Conservation (phyloP, 2,329 filamentous ascomycete species). For the Xylaria sp. region DNA sequence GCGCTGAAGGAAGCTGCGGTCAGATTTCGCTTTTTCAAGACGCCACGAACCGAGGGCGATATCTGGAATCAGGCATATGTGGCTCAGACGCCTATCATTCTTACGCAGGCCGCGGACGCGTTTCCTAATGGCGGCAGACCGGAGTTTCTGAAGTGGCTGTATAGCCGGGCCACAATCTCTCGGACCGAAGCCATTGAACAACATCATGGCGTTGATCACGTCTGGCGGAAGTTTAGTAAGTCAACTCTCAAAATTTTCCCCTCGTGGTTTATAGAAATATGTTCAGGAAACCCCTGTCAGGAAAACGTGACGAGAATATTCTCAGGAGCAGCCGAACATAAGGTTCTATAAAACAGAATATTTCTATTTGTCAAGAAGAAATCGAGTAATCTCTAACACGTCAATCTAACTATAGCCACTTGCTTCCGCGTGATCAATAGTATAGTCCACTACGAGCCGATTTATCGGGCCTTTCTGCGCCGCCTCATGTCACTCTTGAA, state of each 20-base stretch:
- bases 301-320: not conserved
- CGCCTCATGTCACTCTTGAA: slow-evolving; percentile 76
- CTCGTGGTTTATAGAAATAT: not conserved
- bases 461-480: slow-evolving; percentile 80
- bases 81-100: slow-evolving; percentile 66
- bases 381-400: slow-evolving; percentile 11
- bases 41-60: slow-evolving; percentile 55
- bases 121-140: slow-evolving; percentile 77
- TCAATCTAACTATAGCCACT: slow-evolving; percentile 22
- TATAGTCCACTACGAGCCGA: slow-evolving; percentile 89
- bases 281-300: not conserved
- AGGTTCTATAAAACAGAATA: not conserved
- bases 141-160: slow-evolving; percentile 83
- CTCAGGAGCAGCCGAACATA: not conserved
- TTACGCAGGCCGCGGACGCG: slow-evolving; percentile 71
- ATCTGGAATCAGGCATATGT: slow-evolving; percentile 76
- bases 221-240: slow-evolving; percentile 83
- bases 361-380: not conserved
- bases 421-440: slow-evolving; percentile 79
- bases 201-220: slow-evolving; percentile 82
- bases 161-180: slow-evolving; percentile 76
- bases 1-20: slow-evolving; percentile 66
- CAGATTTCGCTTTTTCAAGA: slow-evolving; percentile 69
- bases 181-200: slow-evolving; percentile 79
- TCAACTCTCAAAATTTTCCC: not conserved